Evolutionary conservation across 2,329 filamentous ascomycete genomes (phyloP).

Genomic region (Blumeria hordei): DNA sequence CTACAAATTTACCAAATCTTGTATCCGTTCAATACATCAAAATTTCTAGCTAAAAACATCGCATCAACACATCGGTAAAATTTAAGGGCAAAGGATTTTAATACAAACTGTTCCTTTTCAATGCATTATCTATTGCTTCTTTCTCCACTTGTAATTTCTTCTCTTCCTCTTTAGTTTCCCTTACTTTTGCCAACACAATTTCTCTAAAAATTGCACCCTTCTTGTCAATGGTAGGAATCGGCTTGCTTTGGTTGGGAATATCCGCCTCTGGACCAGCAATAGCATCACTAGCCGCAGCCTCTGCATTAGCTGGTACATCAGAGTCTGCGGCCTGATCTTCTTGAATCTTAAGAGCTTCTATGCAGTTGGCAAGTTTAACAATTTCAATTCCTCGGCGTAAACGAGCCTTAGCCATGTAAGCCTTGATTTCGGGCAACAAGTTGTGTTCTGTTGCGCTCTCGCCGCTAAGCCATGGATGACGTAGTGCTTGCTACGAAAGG

Average conservation of each 20-base stretch:
- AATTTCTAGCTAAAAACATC: too few species aligned
- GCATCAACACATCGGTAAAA: too few species aligned
- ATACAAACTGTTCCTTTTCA: slow-evolving; percentile 7
- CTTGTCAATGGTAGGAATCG: slow-evolving; percentile 14
- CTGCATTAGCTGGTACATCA: slow-evolving; percentile 28
- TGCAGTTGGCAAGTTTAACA: slow-evolving; percentile 86
- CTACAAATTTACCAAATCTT: too few species aligned
- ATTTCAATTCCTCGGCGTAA: slow-evolving; percentile 86
- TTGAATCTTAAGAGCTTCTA: slow-evolving; percentile 80
- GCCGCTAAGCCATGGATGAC: slow-evolving; percentile 74
- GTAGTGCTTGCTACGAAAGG: slow-evolving; percentile 40
- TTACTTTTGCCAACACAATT: slow-evolving; percentile 79
- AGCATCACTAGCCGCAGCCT: slow-evolving; percentile 28
- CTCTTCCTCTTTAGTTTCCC: slow-evolving; percentile 65
- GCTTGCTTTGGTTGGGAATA: slow-evolving; percentile 3
- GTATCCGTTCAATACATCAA: too few species aligned
- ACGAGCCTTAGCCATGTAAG: slow-evolving; percentile 75
- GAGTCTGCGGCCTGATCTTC: slow-evolving; percentile 57
- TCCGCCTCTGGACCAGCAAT: slow-evolving; percentile 5
- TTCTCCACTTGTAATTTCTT: slow-evolving; percentile 44
- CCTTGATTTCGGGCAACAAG: slow-evolving; percentile 86
- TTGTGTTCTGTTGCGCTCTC: slow-evolving; percentile 87
- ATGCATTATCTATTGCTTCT: slow-evolving; percentile 12
- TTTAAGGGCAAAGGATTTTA: not conserved
- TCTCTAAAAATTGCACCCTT: slow-evolving; percentile 69